These are phyloP conservation scores for Calocybe gangraenosa DNA, from an alignment of 768 basidiomycete species.

Conservation along the genomic window DNA sequence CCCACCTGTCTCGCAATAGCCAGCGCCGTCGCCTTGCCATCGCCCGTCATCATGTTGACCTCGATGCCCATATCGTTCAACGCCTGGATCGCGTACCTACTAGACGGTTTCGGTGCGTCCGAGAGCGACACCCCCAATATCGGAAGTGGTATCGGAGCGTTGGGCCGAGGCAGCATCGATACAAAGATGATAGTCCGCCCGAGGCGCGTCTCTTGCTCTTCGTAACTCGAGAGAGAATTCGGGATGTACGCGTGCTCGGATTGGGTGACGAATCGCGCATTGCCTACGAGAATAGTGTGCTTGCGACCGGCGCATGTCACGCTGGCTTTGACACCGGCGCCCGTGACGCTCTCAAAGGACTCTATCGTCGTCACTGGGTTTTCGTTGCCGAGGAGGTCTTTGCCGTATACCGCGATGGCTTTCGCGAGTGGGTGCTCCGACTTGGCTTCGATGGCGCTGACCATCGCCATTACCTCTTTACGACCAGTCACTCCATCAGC, in stretches of 20 bases:
- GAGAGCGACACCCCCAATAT: slow-evolving; percentile 81
- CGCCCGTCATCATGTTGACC: slow-evolving; percentile 93
- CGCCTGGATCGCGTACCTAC: slow-evolving; percentile 75
- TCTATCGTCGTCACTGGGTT: slow-evolving; percentile 55
- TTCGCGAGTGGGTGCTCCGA: slow-evolving; percentile 97
- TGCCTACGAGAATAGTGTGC: slow-evolving; percentile 71
- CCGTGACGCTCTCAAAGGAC: slow-evolving; percentile 84
- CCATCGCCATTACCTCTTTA: slow-evolving; percentile 68
- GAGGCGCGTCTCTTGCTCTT: slow-evolving; percentile 59
- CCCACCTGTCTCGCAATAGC: slow-evolving; percentile 91
- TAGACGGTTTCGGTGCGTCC: slow-evolving; percentile 84
- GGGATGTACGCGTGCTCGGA: slow-evolving; percentile 53
- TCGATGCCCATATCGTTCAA: slow-evolving; percentile 87
- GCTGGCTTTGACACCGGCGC: slow-evolving; percentile 79
- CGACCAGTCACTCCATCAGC: slow-evolving; percentile 62
- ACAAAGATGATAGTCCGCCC: slow-evolving; percentile 89
- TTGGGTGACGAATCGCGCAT: slow-evolving; percentile 63
- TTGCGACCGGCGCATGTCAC: slow-evolving; percentile 50
- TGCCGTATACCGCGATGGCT: slow-evolving; percentile 83
- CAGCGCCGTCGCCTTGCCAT: slow-evolving; percentile 77
- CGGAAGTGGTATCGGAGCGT: slow-evolving; percentile 47
- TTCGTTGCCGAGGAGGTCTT: slow-evolving; percentile 46
- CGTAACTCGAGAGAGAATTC: slow-evolving; percentile 56
- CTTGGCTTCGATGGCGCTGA: slow-evolving; percentile 82
- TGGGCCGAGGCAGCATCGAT: slow-evolving; percentile 46